Conservation (phyloP, 2,329 filamentous ascomycete species). For the Curvularia hawaiiensis region DNA sequence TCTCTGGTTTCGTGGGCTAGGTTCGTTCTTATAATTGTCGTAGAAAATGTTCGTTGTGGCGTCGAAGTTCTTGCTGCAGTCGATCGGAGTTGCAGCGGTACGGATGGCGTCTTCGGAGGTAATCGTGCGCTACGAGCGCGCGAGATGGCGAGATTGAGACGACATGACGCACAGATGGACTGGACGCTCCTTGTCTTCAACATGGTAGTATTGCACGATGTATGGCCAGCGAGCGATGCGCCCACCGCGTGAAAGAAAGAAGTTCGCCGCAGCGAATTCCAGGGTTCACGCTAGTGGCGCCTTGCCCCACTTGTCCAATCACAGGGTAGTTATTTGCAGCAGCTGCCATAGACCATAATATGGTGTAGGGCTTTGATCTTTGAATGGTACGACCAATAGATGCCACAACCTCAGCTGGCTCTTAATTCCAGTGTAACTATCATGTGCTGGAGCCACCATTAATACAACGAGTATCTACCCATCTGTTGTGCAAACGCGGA, state of each 20-base stretch:
- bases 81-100: constrained; percentile 19
- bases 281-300: constrained; percentile 28
- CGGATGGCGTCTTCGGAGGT: constrained; percentile 20
- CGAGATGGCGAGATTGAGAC: constrained; percentile 35
- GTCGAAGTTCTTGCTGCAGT: constrained; percentile 15
- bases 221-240: constrained; percentile 10
- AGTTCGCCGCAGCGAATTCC: constrained; percentile 38
- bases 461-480: not conserved
- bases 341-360: not conserved
- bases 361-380: not conserved
- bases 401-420: not conserved
- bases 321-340: constrained; percentile 12
- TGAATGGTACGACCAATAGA: not conserved
- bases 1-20: constrained; percentile 18
- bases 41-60: constrained; percentile 32
- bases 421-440: not conserved
- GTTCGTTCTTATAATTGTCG: constrained; percentile 20
- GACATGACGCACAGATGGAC: constrained; percentile 42
- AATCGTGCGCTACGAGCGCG: constrained; percentile 34
- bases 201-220: constrained; percentile 31
- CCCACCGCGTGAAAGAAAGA: constrained; percentile 31
- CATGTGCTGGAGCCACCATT: not conserved
- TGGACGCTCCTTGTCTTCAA: constrained; percentile 36
- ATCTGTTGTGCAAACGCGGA: not conserved
- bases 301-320: constrained; percentile 28